Evolutionary conservation across 75 land plant genomes (phyloP).

Genomic region (Pinus taeda): DNA sequence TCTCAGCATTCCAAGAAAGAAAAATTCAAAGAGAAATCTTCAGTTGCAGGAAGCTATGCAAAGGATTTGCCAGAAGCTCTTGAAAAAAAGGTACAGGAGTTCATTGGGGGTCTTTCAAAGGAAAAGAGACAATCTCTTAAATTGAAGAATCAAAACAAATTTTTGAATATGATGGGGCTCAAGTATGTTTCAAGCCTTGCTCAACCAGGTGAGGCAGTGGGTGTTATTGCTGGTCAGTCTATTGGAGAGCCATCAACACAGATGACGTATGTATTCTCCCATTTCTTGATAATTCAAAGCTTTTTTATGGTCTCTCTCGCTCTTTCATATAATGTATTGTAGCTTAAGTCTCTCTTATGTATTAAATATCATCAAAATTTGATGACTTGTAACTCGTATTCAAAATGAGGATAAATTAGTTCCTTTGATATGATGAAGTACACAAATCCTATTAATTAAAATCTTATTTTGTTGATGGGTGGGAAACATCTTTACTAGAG

Average conservation of each 20-base stretch:
- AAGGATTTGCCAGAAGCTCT: slow-evolving; percentile 47
- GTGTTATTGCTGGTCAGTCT: slow-evolving; percentile 93
- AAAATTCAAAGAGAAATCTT: slow-evolving; percentile 5
- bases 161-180: slow-evolving; percentile 52
- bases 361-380: too few relatives aligned
- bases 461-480: too few relatives aligned
- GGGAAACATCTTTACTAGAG: too few relatives aligned
- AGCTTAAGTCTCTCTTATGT: too few relatives aligned
- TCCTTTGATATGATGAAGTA: too few relatives aligned
- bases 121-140: slow-evolving; percentile 11
- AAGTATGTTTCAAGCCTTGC: slow-evolving; percentile 84
- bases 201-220: slow-evolving; percentile 94
- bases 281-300: background rate
- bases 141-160: slow-evolving; percentile 23
- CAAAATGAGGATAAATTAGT: too few relatives aligned
- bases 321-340: too few relatives aligned
- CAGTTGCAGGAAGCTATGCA: slow-evolving; percentile 24
- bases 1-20: background rate
- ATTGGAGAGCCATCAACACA: slow-evolving; percentile 99
- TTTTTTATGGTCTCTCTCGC: background rate
- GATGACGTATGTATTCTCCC: slow-evolving; percentile 76
- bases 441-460: too few relatives aligned
- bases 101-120: slow-evolving; percentile 21
- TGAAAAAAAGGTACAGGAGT: slow-evolving; percentile 30
- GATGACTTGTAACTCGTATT: too few relatives aligned